Evolutionary conservation across 495 filamentous ascomycete genomes (phyloP).

Genomic region (Parathielavia appendiculata): DNA sequence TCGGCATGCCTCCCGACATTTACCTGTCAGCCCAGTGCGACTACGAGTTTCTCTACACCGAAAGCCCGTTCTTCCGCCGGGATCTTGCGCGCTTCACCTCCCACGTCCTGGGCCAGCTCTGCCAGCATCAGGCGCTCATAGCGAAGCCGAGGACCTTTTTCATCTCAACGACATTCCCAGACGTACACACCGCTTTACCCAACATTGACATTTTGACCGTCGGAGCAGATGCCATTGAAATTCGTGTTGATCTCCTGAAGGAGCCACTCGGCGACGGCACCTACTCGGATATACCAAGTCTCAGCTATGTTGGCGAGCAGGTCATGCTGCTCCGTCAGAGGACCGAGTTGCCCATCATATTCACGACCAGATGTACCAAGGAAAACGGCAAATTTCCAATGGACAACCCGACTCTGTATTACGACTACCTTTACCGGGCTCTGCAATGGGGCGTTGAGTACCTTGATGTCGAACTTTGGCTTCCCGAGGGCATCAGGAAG

Average conservation of each 20-base stretch:
- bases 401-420: conserved; percentile 68
- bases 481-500: conserved; percentile 67
- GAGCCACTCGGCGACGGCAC: conserved; percentile 58
- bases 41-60: conserved; percentile 78
- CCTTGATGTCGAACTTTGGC: conserved; percentile 80
- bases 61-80: conserved; percentile 63
- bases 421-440: conserved; percentile 68
- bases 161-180: conserved; percentile 81
- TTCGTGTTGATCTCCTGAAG: conserved; percentile 74
- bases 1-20: conserved; percentile 60
- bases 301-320: conserved; percentile 80
- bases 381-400: conserved; percentile 82
- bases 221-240: conserved; percentile 75
- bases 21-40: conserved; percentile 60
- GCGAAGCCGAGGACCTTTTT: conserved; percentile 72
- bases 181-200: conserved; percentile 74
- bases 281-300: conserved; percentile 59
- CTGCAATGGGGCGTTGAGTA: conserved; percentile 86
- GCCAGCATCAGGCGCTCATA: conserved; percentile 67
- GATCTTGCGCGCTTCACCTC: conserved; percentile 73
- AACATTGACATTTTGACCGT: conserved; percentile 82
- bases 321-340: conserved; percentile 76
- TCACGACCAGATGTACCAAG: conserved; percentile 71
- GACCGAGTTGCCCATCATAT: conserved; percentile 80
- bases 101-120: conserved; percentile 68